These are phyloP conservation scores for Pseudonitzschia multiseries DNA, from an alignment of 108 stramenopile species.

Conservation along the genomic window DNA sequence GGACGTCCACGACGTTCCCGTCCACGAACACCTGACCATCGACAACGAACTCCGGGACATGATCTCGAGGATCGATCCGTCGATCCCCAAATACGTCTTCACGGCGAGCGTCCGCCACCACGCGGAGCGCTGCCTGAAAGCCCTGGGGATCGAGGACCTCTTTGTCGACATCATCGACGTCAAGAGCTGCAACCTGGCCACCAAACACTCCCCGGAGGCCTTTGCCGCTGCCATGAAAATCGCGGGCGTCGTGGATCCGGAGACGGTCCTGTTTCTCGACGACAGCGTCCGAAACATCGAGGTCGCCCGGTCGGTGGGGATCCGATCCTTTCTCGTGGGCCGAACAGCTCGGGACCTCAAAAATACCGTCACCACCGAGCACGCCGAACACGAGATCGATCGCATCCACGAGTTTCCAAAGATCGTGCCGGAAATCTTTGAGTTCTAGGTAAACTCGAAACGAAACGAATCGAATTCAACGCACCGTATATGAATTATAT, in stretches of 20 bases:
- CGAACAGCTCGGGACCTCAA: slow-evolving; percentile 53
- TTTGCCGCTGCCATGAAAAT: slow-evolving; percentile 64
- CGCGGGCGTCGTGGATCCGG: slow-evolving; percentile 45
- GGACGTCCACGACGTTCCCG: slow-evolving; percentile 58
- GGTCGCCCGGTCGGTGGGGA: slow-evolving; percentile 53
- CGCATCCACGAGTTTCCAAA: slow-evolving; percentile 49
- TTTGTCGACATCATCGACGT: slow-evolving; percentile 57
- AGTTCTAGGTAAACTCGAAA: neutral
- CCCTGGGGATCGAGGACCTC: slow-evolving; percentile 57
- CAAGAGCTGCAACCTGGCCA: slow-evolving; percentile 57
- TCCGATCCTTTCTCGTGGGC: slow-evolving; percentile 61
- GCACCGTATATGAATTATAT: too few species aligned
- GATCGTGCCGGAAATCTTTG: slow-evolving; percentile 59
- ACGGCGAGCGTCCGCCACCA: slow-evolving; percentile 63
- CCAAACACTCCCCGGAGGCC: slow-evolving; percentile 55
- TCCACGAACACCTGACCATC: slow-evolving; percentile 32
- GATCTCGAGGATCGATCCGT: slow-evolving; percentile 52
- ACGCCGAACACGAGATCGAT: slow-evolving; percentile 63
- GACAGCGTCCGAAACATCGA: slow-evolving; percentile 54
- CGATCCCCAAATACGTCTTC: slow-evolving; percentile 66
- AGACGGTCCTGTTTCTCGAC: slow-evolving; percentile 62
- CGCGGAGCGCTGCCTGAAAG: slow-evolving; percentile 54
- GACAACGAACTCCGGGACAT: slow-evolving; percentile 51
- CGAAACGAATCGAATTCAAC: neutral
- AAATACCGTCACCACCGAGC: slow-evolving; percentile 36